Evolutionary conservation across 2,329 filamentous ascomycete genomes (phyloP), one percentile per base, ranked within the genome.

Genomic region (Epichloe hybrida): DNA sequence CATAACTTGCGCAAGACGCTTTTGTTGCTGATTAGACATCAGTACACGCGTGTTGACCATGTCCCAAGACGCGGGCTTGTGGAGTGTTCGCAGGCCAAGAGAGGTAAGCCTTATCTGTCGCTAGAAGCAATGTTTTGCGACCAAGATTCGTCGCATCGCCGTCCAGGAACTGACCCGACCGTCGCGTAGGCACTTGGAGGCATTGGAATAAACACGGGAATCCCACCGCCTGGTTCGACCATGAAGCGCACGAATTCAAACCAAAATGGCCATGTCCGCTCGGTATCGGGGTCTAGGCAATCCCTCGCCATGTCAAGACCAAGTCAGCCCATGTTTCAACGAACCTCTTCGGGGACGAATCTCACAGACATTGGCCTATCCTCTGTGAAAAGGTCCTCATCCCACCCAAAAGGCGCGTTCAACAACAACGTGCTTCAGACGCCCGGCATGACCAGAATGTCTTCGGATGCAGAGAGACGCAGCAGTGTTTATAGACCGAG

Each of bases 191-290:
- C 93, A 50, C 80, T 97, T 53, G 90, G 85, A 57, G 83, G 83
- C 58, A 81, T 95, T 62, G 91, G 81, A 65, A 81, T 83, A 66
- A 91, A 89, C 66, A 86, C 86, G 20, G 80, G 81, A 21, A 87
- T 98, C 55, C 93, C 93, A 20, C 88, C 95, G 70, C 91, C 93
- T 8, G 79, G 86, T 31, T 97, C 91, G 40, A 88, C 89, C 40
- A 84, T 98, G 77, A 98, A 98, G 73, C 87, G 93, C 66, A 86
- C 87, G 34, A 93, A 83, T 62, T 90, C 88, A 2, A 52, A 38
- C 12, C 82, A 81, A 59, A 81, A 81, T 50, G 82, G 84, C 64
- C 87, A 95, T 73, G 81, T 74, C 58, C 88, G 91, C 59, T 88
- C 88, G 31, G 80, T 87, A 60, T 95, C 90, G 55, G 85, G 84